Conservation (phyloP, 75 land plant genomes). For the Selaginella tamariscina region DNA sequence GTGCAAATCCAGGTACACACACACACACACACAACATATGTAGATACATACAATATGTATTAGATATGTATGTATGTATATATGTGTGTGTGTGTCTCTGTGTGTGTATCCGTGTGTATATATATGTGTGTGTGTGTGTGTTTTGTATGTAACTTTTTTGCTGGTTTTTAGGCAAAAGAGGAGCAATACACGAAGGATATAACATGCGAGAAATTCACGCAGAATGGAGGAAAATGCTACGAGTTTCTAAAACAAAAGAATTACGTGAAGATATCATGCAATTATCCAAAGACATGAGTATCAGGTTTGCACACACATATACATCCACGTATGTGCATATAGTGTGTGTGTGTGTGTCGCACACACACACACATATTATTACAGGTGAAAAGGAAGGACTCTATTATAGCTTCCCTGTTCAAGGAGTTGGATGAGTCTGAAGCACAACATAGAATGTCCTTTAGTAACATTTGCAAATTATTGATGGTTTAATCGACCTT, state of each 20-base stretch:
- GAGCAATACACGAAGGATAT: slow-evolving; percentile 17
- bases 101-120: too few species aligned
- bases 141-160: background rate
- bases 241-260: slow-evolving; percentile 18
- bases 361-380: too few species aligned
- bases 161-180: slow-evolving; percentile 16
- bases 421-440: slow-evolving; percentile 21
- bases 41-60: background rate
- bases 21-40: background rate
- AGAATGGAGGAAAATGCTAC: slow-evolving; percentile 26
- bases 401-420: slow-evolving; percentile 10
- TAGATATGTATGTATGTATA: background rate
- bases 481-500: slow-evolving; percentile 23
- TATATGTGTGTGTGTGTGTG: too few species aligned
- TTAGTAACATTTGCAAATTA: slow-evolving; percentile 22
- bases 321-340: background rate
- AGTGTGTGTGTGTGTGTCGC: too few species aligned
- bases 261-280: slow-evolving; percentile 20
- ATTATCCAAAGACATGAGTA: slow-evolving; percentile 20
- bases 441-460: slow-evolving; percentile 20
- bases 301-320: slow-evolving; percentile 16
- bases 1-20: slow-evolving; percentile 17
- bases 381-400: slow-evolving; percentile 22
- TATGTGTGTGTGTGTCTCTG: background rate
- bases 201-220: slow-evolving; percentile 25